A percentile compares a stretch with the other conserved stretches of the same genome.
Conservation (phyloP, 73 alveolate species). For the Uronychia binucleata region DNA sequence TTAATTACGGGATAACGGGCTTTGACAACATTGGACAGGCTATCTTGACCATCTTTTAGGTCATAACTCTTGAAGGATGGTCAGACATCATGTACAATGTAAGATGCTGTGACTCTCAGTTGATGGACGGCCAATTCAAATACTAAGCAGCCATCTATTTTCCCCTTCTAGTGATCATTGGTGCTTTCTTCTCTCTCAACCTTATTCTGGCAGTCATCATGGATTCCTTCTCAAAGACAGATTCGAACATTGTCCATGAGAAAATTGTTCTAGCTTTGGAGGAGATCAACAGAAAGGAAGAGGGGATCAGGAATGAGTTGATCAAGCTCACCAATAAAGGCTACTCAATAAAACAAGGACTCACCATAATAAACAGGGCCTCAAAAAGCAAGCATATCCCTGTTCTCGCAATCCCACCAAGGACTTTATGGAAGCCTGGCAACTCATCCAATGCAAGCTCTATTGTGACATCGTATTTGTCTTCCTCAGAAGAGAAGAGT, state of each 20-base stretch:
- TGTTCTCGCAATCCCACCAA: no score
- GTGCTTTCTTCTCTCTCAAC: slow-evolving; percentile 29
- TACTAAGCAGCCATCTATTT: slow-evolving; percentile 16
- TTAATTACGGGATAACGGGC: slow-evolving; percentile 18
- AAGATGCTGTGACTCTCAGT: slow-evolving; percentile 2
- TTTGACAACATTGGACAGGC: slow-evolving; percentile 25
- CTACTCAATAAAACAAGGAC: no score
- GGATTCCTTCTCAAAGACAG: slow-evolving; percentile 28
- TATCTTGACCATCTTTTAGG: slow-evolving; percentile 15
- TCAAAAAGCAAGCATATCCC: background rate
- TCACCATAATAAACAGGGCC: no score
- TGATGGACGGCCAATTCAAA: background rate
- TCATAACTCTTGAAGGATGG: slow-evolving; percentile 35
- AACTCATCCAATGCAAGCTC: no score
- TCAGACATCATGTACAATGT: slow-evolving; percentile 18
- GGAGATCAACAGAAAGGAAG: no score
- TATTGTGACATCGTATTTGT: no score
- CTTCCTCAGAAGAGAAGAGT: no score
- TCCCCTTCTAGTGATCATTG: background rate
- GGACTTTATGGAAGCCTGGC: no score
- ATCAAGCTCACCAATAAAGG: no score
- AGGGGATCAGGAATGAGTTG: no score
- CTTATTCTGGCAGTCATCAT: slow-evolving; percentile 27
- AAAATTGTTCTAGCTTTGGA: no score
- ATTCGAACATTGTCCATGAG: no score